phyloP scores from a whole-genome alignment of 352 stramenopile species.

The Phytophthora palmivora region DNA sequence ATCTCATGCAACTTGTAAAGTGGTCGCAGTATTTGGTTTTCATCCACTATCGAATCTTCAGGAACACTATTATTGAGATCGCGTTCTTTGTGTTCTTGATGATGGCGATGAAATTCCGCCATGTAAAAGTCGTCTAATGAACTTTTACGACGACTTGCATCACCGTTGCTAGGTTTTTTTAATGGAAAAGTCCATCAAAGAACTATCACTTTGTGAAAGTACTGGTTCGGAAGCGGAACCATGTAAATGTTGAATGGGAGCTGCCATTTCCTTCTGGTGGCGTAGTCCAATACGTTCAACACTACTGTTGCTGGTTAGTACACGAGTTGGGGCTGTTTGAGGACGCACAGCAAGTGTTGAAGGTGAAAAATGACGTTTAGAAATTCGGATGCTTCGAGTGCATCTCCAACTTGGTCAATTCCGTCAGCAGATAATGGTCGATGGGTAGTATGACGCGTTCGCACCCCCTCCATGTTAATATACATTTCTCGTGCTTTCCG shows the following conservation, averaged over 20 bases:
- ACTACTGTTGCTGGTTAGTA: conserved; percentile 14
- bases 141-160: conserved; percentile 25
- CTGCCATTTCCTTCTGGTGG: conserved; percentile 2
- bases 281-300: conserved; percentile 5
- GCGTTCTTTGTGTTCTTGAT: conserved; percentile 19
- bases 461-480: conserved; percentile 44
- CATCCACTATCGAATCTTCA: conserved; percentile 4
- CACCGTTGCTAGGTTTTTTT: conserved; percentile 2
- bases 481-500: conserved; percentile 68
- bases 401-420: conserved; percentile 9
- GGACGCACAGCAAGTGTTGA: conserved; percentile 43
- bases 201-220: conserved; percentile 9
- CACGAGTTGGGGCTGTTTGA: conserved; percentile 50
- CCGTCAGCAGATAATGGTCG: conserved; percentile 3
- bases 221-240: conserved; percentile 22
- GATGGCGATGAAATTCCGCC: conserved; percentile 54
- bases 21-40: conserved; percentile 21
- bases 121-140: conserved; percentile 62
- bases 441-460: conserved; percentile 14
- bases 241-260: conserved; percentile 1
- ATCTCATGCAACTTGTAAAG: conserved; percentile 68
- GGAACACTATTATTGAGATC: conserved; percentile 1
- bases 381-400: conserved; percentile 56
- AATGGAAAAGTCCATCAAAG: neutral
- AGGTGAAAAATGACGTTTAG: conserved; percentile 51